Conservation (phyloP, 768 basidiomycete genomes). For the Kwoniella sp. region DNA sequence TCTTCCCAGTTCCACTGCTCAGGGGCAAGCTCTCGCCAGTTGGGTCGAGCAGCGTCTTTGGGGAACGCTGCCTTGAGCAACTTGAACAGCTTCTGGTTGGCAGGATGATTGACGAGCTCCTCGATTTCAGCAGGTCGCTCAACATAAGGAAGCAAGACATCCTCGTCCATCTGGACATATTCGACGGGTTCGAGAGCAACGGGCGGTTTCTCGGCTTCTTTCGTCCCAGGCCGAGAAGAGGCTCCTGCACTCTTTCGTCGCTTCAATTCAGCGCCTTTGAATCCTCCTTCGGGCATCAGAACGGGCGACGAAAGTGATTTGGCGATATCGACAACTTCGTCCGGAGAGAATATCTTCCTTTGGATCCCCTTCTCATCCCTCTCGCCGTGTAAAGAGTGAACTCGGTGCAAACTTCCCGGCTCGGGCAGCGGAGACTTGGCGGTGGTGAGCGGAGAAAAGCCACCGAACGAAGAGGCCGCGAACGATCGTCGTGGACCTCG, state of each 20-base stretch:
- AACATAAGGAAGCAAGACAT: conserved; percentile 82
- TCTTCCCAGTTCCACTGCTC: conserved; percentile 72
- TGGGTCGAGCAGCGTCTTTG: conserved; percentile 48
- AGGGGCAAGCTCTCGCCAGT: conserved; percentile 63
- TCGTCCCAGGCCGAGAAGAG: conserved; percentile 11
- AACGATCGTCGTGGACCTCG: conserved; percentile 47
- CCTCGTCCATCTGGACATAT: conserved; percentile 59
- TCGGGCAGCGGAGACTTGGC: conserved; percentile 27
- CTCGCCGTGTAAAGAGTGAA: conserved; percentile 22
- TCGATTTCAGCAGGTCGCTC: conserved; percentile 77
- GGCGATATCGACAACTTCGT: conserved; percentile 51
- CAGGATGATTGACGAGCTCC: conserved; percentile 65
- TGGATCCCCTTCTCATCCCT: conserved; percentile 25
- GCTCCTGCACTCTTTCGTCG: conserved; percentile 38
- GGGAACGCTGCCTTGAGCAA: conserved; percentile 53
- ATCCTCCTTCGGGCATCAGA: conserved; percentile 43
- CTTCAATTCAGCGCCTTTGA: conserved; percentile 46
- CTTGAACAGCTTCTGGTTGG: conserved; percentile 62
- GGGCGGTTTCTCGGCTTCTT: conserved; percentile 20
- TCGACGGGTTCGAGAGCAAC: conserved; percentile 54
- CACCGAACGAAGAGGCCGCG: conserved; percentile 44
- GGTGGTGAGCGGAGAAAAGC: conserved; percentile 30
- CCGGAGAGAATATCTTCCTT: conserved; percentile 42
- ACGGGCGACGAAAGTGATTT: conserved; percentile 43
- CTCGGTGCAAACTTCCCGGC: conserved; percentile 27